Conservation (phyloP, 805 yeast genomes). For the Grigorovia humatica region DNA sequence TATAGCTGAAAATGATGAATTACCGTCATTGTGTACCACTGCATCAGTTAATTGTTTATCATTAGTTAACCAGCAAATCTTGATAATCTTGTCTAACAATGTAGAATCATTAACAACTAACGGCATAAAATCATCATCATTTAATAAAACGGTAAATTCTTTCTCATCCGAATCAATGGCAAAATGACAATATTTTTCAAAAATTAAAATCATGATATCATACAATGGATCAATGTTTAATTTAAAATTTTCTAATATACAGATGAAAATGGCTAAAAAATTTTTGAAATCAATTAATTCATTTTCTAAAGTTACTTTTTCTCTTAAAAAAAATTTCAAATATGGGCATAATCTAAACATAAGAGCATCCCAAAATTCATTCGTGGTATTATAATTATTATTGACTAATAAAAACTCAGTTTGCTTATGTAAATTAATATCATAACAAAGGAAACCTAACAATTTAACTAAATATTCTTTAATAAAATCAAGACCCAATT, state of each 20-base stretch:
- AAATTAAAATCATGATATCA: slow-evolving; percentile 46
- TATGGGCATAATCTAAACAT: slow-evolving; percentile 50
- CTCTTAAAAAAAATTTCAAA: slow-evolving; percentile 37
- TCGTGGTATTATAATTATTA: slow-evolving; percentile 41
- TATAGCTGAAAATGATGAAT: slow-evolving; percentile 42
- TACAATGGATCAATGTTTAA: slow-evolving; percentile 52
- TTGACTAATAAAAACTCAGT: slow-evolving; percentile 57
- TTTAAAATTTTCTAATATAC: slow-evolving; percentile 65
- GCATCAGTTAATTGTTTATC: slow-evolving; percentile 26
- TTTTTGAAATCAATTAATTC: slow-evolving; percentile 48
- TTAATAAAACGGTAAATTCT: slow-evolving; percentile 53
- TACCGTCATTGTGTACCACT: slow-evolving; percentile 1
- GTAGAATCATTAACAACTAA: slow-evolving; percentile 51
- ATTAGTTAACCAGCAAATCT: slow-evolving; percentile 59
- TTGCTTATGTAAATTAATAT: slow-evolving; percentile 52
- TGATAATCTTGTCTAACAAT: slow-evolving; percentile 53
- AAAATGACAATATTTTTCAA: slow-evolving; percentile 50
- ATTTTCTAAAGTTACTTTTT: slow-evolving; percentile 32
- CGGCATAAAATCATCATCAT: slow-evolving; percentile 84
- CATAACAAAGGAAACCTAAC: slow-evolving; percentile 69
- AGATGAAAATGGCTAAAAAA: slow-evolving; percentile 57
- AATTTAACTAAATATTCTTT: slow-evolving; percentile 50
- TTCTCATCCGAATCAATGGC: slow-evolving; percentile 44
- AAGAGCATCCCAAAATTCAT: slow-evolving; percentile 69
- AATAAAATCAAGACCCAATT: slow-evolving; percentile 23